phyloP scores from a whole-genome alignment of 2,329 filamentous ascomycete genomes.

The Curvularia spicifera region DNA sequence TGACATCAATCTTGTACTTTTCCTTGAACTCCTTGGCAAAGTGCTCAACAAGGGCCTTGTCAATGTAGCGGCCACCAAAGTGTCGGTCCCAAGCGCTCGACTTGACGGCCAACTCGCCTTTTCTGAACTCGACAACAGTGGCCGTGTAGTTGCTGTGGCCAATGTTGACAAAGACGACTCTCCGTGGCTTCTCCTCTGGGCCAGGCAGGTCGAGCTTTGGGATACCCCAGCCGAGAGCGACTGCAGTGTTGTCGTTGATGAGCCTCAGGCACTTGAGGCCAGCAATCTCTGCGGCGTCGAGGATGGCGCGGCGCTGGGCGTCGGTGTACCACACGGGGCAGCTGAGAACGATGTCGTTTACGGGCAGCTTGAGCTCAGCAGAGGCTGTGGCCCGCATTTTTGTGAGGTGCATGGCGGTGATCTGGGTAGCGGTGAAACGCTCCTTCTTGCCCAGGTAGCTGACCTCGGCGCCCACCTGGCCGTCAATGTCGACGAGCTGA shows the following conservation, averaged over 20 bases:
- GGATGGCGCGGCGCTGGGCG: slow-evolving; percentile 82
- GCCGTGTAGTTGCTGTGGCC: slow-evolving; percentile 96
- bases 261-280: slow-evolving; percentile 90
- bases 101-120: slow-evolving; percentile 95
- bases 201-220: slow-evolving; percentile 92
- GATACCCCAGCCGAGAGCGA: slow-evolving; percentile 95
- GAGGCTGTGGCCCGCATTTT: slow-evolving; percentile 91
- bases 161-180: slow-evolving; percentile 91
- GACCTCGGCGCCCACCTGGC: slow-evolving; percentile 94
- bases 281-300: slow-evolving; percentile 92
- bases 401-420: slow-evolving; percentile 93
- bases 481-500: slow-evolving; percentile 84
- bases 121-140: slow-evolving; percentile 94
- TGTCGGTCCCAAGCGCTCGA: slow-evolving; percentile 91
- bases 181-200: slow-evolving; percentile 87
- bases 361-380: slow-evolving; percentile 85
- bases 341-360: slow-evolving; percentile 91
- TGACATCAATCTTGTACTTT: slow-evolving; percentile 97
- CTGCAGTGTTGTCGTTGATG: slow-evolving; percentile 97
- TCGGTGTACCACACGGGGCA: slow-evolving; percentile 98
- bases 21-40: slow-evolving; percentile 95
- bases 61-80: slow-evolving; percentile 96
- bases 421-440: slow-evolving; percentile 91
- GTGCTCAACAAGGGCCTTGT: slow-evolving; percentile 92
- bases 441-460: slow-evolving; percentile 93